Conservation (phyloP, 2,329 filamentous ascomycete genomes). For the Cordyceps cateniannulata region DNA sequence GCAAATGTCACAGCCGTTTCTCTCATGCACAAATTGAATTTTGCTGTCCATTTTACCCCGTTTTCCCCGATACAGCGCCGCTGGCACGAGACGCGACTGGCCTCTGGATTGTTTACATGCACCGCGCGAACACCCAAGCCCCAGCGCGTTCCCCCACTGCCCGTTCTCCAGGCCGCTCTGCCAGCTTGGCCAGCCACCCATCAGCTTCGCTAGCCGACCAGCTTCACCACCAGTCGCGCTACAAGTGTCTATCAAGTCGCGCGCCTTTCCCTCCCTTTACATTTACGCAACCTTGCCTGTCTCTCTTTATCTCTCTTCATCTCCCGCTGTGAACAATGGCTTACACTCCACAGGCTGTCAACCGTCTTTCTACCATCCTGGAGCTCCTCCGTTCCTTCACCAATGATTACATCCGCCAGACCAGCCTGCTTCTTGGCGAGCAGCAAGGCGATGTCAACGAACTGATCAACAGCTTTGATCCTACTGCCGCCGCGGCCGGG, state of each 20-base stretch:
- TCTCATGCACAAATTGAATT: neutral
- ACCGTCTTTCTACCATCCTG: conserved; percentile 69
- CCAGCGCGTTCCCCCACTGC: neutral
- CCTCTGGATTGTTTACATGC: conserved; percentile 11
- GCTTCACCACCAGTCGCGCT: neutral
- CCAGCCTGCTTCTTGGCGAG: conserved; percentile 71
- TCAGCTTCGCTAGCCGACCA: neutral
- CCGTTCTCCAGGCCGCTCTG: neutral
- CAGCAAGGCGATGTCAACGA: conserved; percentile 43
- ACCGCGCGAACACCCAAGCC: neutral
- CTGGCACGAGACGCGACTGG: conserved; percentile 7
- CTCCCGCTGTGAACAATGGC: conserved; percentile 14
- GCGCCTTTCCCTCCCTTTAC: too few relatives aligned
- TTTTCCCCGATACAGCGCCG: neutral
- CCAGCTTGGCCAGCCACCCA: neutral
- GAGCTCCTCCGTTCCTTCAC: conserved; percentile 73
- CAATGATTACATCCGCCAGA: conserved; percentile 81
- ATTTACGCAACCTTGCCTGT: too few relatives aligned
- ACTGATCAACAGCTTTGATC: conserved; percentile 45
- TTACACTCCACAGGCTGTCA: conserved; percentile 48
- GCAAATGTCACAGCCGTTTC: neutral
- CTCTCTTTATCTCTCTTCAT: neutral
- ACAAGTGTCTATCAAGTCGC: too few relatives aligned
- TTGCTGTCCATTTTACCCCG: neutral
- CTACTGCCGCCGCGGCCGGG: conserved; percentile 39